Percentiles rank a stretch among this genome's conserved stretches.
phyloP scores from a whole-genome alignment of 176 grass and related monocot species.

The Avena sativa region DNA sequence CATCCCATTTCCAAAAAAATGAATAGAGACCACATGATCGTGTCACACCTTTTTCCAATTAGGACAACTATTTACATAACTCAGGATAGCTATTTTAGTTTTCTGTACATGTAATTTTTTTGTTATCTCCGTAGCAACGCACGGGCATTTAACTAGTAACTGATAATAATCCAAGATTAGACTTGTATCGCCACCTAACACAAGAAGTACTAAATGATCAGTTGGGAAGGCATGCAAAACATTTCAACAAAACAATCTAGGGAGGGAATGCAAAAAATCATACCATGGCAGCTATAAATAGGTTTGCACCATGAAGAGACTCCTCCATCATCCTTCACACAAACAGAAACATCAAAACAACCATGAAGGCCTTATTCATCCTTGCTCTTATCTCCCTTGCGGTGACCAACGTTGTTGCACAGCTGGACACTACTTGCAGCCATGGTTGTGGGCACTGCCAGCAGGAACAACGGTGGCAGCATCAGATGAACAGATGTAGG shows the following conservation, averaged over 20 bases:
- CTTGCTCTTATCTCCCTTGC: neutral
- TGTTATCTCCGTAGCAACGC: no score
- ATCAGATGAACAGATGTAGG: neutral
- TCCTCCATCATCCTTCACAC: neutral
- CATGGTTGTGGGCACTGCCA: neutral
- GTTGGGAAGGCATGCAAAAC: neutral
- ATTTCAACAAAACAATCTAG: neutral
- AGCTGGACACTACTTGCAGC: neutral
- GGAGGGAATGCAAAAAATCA: neutral
- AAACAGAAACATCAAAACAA: neutral
- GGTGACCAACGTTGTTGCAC: neutral
- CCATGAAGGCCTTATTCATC: slow-evolving; percentile 18
- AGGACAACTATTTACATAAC: no score
- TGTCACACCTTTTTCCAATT: no score
- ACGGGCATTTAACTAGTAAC: no score
- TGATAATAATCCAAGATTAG: neutral
- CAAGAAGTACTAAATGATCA: neutral
- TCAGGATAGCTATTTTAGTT: no score
- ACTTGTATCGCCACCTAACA: neutral
- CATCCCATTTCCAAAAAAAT: no score
- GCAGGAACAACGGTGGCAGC: neutral
- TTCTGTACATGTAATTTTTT: no score
- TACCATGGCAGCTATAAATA: neutral
- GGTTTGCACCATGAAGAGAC: neutral
- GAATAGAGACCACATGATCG: no score